These are phyloP conservation scores for Colletotrichum sp. DNA, from an alignment of 2,329 filamentous ascomycete genomes.

Conservation along the genomic window DNA sequence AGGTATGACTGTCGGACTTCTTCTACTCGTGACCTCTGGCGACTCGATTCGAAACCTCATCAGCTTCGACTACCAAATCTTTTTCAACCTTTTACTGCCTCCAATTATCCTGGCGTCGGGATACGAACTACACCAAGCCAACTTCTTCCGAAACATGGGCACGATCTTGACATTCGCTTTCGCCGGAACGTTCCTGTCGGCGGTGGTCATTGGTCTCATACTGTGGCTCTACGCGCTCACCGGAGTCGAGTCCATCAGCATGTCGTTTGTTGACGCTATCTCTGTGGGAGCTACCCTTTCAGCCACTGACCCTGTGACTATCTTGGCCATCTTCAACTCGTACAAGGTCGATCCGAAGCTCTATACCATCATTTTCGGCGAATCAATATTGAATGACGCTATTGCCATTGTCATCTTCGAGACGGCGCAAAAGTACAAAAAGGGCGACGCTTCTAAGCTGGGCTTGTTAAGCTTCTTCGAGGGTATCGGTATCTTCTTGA, in stretches of 20 bases:
- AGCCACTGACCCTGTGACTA: constrained; percentile 96
- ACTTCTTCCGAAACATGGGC: constrained; percentile 98
- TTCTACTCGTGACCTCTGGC: constrained; percentile 81
- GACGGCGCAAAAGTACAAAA: constrained; percentile 91
- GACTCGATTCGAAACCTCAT: constrained; percentile 88
- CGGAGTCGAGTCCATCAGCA: constrained; percentile 82
- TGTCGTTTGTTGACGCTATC: constrained; percentile 94
- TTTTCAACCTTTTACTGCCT: constrained; percentile 98
- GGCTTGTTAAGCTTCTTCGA: constrained; percentile 86
- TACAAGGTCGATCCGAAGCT: constrained; percentile 99
- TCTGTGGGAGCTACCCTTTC: constrained; percentile 96
- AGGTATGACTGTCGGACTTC: constrained; percentile 95
- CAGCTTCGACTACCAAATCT: constrained; percentile 98
- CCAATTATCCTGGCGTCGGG: constrained; percentile 97
- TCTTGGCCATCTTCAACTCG: constrained; percentile 97
- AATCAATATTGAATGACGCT: constrained; percentile 97
- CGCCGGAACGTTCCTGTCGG: constrained; percentile 95
- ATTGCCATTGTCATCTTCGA: constrained; percentile 99
- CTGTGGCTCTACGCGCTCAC: constrained; percentile 89
- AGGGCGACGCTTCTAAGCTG: constrained; percentile 72
- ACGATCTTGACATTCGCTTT: constrained; percentile 98
- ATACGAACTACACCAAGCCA: constrained; percentile 96
- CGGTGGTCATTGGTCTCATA: constrained; percentile 89
- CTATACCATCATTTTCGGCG: constrained; percentile 98
- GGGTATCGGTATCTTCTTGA: constrained; percentile 91